phyloP scores from a whole-genome alignment of 2,329 filamentous ascomycete genomes.

The Beauveria medogensis region DNA sequence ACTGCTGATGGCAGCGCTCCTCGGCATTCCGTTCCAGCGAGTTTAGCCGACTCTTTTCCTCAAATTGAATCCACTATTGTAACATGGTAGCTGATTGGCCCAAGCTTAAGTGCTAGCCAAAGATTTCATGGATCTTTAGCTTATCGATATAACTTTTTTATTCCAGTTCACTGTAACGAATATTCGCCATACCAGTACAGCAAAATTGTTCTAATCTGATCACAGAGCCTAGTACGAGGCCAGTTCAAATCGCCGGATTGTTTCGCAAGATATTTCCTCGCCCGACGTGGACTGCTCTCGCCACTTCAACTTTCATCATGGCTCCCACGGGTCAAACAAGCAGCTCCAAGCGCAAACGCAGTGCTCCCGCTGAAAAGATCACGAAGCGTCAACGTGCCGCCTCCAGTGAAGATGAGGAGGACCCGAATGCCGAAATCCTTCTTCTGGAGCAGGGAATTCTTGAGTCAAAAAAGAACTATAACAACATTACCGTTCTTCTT shows the following conservation, averaged over 20 bases:
- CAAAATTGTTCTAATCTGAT: not conserved
- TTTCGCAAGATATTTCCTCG: not conserved
- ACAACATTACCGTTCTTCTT: constrained; percentile 73
- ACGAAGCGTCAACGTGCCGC: constrained; percentile 43
- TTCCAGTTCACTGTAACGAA: not conserved
- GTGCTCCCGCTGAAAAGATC: constrained; percentile 31
- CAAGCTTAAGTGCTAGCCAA: constrained; percentile 13
- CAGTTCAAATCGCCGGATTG: not conserved
- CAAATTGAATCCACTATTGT: not conserved
- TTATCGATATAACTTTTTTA: constrained; percentile 16
- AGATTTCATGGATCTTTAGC: constrained; percentile 23
- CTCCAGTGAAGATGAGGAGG: constrained; percentile 39
- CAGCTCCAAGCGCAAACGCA: constrained; percentile 45
- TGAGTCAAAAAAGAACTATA: constrained; percentile 83
- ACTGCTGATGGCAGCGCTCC: not conserved
- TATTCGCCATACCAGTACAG: not conserved
- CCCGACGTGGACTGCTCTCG: not conserved
- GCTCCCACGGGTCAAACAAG: constrained; percentile 19
- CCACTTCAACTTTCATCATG: constrained; percentile 18
- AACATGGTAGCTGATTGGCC: constrained; percentile 5
- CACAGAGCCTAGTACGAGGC: not conserved
- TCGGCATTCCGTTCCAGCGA: not conserved
- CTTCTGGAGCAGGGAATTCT: constrained; percentile 72
- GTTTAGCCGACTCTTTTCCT: constrained; percentile 13
- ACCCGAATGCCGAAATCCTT: constrained; percentile 58